phyloP scores from a whole-genome alignment of 2,329 filamentous ascomycete species.

The Massarina eburnea region DNA sequence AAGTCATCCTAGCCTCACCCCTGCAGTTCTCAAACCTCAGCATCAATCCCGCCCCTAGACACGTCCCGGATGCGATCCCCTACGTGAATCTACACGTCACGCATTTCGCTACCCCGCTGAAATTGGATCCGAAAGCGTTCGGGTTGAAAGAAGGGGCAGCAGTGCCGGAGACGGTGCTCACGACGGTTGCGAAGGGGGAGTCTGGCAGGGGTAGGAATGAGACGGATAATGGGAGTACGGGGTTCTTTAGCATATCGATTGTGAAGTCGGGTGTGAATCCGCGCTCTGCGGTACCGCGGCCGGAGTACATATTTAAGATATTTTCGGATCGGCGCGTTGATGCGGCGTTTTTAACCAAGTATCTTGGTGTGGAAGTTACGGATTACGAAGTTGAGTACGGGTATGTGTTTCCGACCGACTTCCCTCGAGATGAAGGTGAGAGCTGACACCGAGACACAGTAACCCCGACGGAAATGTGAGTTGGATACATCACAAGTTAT shows the following conservation, averaged over 20 bases:
- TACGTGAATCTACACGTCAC: slow-evolving; percentile 89
- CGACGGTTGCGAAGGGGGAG: slow-evolving; percentile 70
- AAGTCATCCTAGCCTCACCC: slow-evolving; percentile 80
- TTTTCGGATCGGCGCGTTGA: slow-evolving; percentile 60
- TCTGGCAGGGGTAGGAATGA: slow-evolving; percentile 34
- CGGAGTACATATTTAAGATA: slow-evolving; percentile 66
- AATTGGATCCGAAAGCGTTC: slow-evolving; percentile 74
- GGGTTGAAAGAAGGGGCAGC: slow-evolving; percentile 58
- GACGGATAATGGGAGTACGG: slow-evolving; percentile 61
- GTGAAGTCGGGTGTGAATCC: slow-evolving; percentile 67
- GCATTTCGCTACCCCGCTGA: slow-evolving; percentile 76
- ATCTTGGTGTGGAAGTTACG: slow-evolving; percentile 49
- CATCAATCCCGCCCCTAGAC: slow-evolving; percentile 46
- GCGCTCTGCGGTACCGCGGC: slow-evolving; percentile 21
- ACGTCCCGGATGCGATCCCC: slow-evolving; percentile 73
- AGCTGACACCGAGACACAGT: not conserved
- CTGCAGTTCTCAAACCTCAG: slow-evolving; percentile 76
- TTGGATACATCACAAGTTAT: slow-evolving; percentile 57
- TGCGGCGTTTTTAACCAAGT: slow-evolving; percentile 48
- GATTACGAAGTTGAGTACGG: slow-evolving; percentile 28
- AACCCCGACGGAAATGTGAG: slow-evolving; percentile 35
- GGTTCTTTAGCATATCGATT: slow-evolving; percentile 85
- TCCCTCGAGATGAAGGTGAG: too few species aligned
- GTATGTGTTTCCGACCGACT: not conserved
- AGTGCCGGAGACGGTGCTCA: slow-evolving; percentile 76